Evolutionary conservation across 305 asterid species (phyloP).

Genomic region (Solanum aculeatissimum): DNA sequence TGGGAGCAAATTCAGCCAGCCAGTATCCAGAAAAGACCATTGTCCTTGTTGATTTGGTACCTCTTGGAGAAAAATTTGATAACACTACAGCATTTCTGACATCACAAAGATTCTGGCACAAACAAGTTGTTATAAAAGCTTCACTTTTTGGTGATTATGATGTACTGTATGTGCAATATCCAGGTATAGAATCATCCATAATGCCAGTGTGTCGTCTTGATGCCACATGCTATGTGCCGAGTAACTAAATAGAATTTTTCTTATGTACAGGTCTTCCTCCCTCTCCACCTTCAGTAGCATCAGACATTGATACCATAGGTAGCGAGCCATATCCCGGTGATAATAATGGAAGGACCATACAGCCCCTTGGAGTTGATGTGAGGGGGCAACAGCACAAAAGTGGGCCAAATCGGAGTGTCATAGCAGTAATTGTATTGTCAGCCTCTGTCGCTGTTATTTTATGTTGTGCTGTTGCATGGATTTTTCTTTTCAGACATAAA

Average conservation of each 20-base stretch:
- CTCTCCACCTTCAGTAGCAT: conserved; percentile 79
- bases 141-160: conserved; percentile 74
- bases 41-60: conserved; percentile 71
- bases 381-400: conserved; percentile 34
- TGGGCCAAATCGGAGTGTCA: conserved; percentile 45
- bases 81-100: conserved; percentile 49
- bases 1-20: conserved; percentile 93
- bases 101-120: conserved; percentile 73
- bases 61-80: conserved; percentile 59
- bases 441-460: conserved; percentile 50
- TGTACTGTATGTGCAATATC: conserved; percentile 76
- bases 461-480: conserved; percentile 49
- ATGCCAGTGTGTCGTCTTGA: neutral
- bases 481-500: conserved; percentile 37
- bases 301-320: conserved; percentile 35
- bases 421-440: conserved; percentile 55
- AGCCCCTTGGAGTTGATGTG: conserved; percentile 88
- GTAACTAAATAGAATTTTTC: neutral
- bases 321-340: conserved; percentile 64
- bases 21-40: conserved; percentile 73
- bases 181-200: conserved; percentile 39
- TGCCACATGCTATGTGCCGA: neutral
- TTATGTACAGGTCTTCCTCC: conserved; percentile 72
- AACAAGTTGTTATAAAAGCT: conserved; percentile 47
- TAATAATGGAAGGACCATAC: conserved; percentile 40